Conservation (phyloP, 2,329 filamentous ascomycete species). For the Scolecobasidium constrictum region DNA sequence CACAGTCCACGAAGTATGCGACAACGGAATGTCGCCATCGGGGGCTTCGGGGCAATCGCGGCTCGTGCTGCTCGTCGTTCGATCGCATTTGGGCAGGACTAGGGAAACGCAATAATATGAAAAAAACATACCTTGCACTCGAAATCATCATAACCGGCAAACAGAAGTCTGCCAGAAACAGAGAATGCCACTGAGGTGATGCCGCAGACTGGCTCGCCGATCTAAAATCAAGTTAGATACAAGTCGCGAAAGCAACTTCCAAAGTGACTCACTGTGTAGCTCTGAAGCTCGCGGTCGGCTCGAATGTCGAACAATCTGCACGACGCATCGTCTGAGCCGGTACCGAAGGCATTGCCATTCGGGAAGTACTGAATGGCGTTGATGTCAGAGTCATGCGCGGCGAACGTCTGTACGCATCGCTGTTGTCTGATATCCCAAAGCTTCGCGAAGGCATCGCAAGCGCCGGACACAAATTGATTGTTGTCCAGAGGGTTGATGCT, state of each 20-base stretch:
- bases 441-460: slow-evolving; percentile 97
- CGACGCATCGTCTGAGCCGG: slow-evolving; percentile 92
- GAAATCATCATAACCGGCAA: slow-evolving; percentile 97
- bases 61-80: no score
- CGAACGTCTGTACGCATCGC: slow-evolving; percentile 97
- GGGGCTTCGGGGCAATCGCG: no score
- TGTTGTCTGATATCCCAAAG: slow-evolving; percentile 97
- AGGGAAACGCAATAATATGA: neutral
- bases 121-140: slow-evolving; percentile 82
- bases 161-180: slow-evolving; percentile 86
- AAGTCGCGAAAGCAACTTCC: no score
- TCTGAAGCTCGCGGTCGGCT: slow-evolving; percentile 70
- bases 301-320: slow-evolving; percentile 97
- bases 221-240: no score
- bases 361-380: slow-evolving; percentile 99
- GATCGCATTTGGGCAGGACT: neutral
- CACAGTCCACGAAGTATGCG: no score
- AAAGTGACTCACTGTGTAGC: slow-evolving; percentile 51
- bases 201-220: slow-evolving; percentile 91
- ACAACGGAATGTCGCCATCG: no score
- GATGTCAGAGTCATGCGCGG: slow-evolving; percentile 96
- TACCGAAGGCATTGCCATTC: slow-evolving; percentile 96
- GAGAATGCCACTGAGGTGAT: slow-evolving; percentile 98
- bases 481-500: slow-evolving; percentile 99
- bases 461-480: slow-evolving; percentile 98